Conservation (phyloP, 805 yeast genomes). For the Zygotorulaspora chibaensis region DNA sequence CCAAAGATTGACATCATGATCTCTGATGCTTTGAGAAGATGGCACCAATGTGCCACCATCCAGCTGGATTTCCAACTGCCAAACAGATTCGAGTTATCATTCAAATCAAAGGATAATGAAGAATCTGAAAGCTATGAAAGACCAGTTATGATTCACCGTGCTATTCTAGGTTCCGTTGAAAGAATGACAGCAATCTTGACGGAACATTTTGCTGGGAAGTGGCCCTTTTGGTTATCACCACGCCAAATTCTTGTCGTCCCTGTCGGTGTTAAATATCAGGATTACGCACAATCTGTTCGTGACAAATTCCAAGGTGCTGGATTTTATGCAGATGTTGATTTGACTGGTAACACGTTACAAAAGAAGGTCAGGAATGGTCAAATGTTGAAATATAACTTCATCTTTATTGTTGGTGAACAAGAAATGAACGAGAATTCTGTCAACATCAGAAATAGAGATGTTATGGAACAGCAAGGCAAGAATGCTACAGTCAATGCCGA, state of each 20-base stretch:
- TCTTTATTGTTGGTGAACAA: slow-evolving; percentile 94
- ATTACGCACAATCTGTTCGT: slow-evolving; percentile 81
- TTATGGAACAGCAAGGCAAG: slow-evolving; percentile 88
- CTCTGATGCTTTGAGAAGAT: slow-evolving; percentile 88
- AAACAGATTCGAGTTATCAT: slow-evolving; percentile 84
- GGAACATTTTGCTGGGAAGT: slow-evolving; percentile 97
- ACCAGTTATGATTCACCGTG: slow-evolving; percentile 99
- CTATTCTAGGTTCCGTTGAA: slow-evolving; percentile 96
- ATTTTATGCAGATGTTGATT: slow-evolving; percentile 88
- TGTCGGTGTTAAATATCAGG: slow-evolving; percentile 89
- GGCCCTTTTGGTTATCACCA: slow-evolving; percentile 99
- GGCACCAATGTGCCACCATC: slow-evolving; percentile 99
- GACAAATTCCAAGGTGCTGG: slow-evolving; percentile 65
- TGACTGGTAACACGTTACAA: slow-evolving; percentile 92
- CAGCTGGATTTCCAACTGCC: slow-evolving; percentile 99
- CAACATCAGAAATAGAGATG: slow-evolving; percentile 95
- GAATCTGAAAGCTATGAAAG: slow-evolving; percentile 55
- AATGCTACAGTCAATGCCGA: slow-evolving; percentile 74
- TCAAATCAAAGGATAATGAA: slow-evolving; percentile 60
- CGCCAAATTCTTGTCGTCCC: slow-evolving; percentile 96
- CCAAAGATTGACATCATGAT: slow-evolving; percentile 96
- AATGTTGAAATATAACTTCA: slow-evolving; percentile 88
- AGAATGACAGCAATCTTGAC: slow-evolving; percentile 98
- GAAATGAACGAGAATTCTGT: slow-evolving; percentile 78
- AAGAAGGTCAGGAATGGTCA: slow-evolving; percentile 98